These are phyloP conservation scores for Daldinia bambusicola DNA, from an alignment of 495 filamentous ascomycete species.

Conservation along the genomic window DNA sequence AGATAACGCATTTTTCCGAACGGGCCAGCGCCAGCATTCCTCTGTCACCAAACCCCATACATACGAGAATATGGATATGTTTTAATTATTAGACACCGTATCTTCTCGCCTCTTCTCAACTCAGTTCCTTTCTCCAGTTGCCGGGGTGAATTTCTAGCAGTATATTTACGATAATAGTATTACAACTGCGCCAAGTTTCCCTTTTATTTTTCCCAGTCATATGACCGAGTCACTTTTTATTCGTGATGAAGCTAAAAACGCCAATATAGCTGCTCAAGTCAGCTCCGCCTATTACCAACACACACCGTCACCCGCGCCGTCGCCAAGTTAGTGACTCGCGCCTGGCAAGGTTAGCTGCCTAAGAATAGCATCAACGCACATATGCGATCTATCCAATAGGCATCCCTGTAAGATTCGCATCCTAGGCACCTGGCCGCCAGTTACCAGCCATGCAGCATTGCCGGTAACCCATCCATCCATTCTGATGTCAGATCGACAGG, in stretches of 20 bases:
- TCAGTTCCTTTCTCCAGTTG: neutral
- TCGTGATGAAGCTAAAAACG: slow-evolving; percentile 2
- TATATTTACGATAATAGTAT: neutral
- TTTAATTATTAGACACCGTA: slow-evolving; percentile 13
- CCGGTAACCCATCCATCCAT: slow-evolving; percentile 34
- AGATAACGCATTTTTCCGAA: slow-evolving; percentile 3
- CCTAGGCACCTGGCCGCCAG: slow-evolving; percentile 14
- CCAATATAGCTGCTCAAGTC: slow-evolving; percentile 10
- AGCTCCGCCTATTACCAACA: slow-evolving; percentile 22
- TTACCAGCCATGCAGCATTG: slow-evolving; percentile 39
- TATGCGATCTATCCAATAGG: slow-evolving; percentile 29
- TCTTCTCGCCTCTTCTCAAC: slow-evolving; percentile 6
- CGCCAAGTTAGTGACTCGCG: slow-evolving; percentile 35
- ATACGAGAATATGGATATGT: neutral
- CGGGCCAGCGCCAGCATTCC: slow-evolving; percentile 9
- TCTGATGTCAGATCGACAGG: slow-evolving; percentile 42
- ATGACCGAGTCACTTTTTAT: slow-evolving; percentile 10
- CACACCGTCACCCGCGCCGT: slow-evolving; percentile 23
- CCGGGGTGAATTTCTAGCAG: slow-evolving; percentile 11
- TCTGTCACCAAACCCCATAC: slow-evolving; percentile 9
- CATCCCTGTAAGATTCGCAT: slow-evolving; percentile 20
- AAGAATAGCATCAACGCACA: slow-evolving; percentile 37
- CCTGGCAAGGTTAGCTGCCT: slow-evolving; percentile 18
- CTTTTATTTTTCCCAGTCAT: slow-evolving; percentile 4
- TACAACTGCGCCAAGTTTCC: neutral